These are phyloP conservation scores for Scheffersomyces coipomensis DNA, from an alignment of 805 yeast genomes.

Conservation along the genomic window DNA sequence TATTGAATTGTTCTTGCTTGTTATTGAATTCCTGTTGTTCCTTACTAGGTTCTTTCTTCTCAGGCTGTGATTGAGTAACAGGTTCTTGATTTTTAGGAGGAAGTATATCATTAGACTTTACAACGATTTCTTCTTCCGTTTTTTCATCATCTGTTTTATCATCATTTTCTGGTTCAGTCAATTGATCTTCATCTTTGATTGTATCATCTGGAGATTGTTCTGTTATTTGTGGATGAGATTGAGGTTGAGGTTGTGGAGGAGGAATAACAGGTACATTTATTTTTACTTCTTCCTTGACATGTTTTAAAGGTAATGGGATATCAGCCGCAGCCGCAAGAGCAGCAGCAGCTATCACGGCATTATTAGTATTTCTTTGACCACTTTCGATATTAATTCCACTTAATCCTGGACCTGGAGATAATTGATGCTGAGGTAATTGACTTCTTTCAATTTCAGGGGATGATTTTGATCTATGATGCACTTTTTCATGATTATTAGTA, in stretches of 20 bases:
- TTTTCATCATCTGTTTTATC: conserved; percentile 25
- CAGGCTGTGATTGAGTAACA: not conserved
- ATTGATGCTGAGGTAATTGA: conserved; percentile 5
- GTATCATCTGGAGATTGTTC: not conserved
- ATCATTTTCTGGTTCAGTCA: conserved; percentile 15
- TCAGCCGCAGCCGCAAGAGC: conserved; percentile 83
- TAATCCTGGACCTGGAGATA: conserved; percentile 47
- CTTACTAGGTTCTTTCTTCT: too few species aligned
- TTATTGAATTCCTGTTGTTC: conserved; percentile 3
- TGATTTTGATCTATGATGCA: conserved; percentile 26
- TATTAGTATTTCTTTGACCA: conserved; percentile 34
- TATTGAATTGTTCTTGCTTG: conserved; percentile 6
- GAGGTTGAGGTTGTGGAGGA: not conserved
- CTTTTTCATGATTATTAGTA: not conserved
- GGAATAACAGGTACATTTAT: not conserved
- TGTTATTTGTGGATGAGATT: not conserved
- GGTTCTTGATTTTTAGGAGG: conserved; percentile 1
- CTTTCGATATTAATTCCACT: conserved; percentile 36
- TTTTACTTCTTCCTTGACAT: conserved; percentile 1
- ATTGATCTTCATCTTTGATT: conserved; percentile 6
- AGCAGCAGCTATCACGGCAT: conserved; percentile 77
- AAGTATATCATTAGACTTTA: too few species aligned
- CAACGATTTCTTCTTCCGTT: conserved; percentile 5
- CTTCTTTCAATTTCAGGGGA: conserved; percentile 8
- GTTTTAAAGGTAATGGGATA: conserved; percentile 58